phyloP scores from a whole-genome alignment of 169 alveolate species.

The Plasmodium knowlesi region DNA sequence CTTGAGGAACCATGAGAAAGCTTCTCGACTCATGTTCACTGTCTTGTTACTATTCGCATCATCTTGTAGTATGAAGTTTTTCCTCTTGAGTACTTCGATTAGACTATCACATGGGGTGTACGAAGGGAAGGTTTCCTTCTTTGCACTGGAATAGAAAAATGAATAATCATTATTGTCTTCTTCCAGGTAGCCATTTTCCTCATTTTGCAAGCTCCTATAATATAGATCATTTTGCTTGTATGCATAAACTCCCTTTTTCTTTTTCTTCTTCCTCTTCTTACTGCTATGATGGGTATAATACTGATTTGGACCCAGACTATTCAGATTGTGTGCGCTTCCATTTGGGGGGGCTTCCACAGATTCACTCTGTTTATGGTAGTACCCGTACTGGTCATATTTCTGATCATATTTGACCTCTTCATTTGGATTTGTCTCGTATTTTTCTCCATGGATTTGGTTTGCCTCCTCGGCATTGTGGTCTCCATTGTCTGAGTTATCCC shows the following conservation, averaged over 20 bases:
- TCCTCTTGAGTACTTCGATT: constrained; percentile 37
- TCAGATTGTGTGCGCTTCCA: background rate
- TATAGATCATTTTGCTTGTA: constrained; percentile 63
- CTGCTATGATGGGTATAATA: background rate
- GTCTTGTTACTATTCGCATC: constrained; percentile 65
- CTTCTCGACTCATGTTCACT: constrained; percentile 85
- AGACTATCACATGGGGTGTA: constrained; percentile 47
- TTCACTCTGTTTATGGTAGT: background rate
- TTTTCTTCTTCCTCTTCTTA: constrained; percentile 6
- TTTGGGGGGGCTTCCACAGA: background rate
- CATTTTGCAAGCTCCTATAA: constrained; percentile 41
- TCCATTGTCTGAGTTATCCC: background rate
- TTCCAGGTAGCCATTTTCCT: constrained; percentile 51
- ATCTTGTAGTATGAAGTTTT: constrained; percentile 52
- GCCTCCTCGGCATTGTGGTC: background rate
- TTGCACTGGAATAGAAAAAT: constrained; percentile 46
- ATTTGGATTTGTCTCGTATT: background rate
- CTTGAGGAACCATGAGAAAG: constrained; percentile 87
- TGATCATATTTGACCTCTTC: background rate
- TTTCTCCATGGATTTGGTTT: background rate
- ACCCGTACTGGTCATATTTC: background rate
- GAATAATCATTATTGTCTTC: constrained; percentile 58
- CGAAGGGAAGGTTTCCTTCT: constrained; percentile 3
- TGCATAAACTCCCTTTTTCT: constrained; percentile 63
- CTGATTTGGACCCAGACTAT: background rate